Percentiles rank a stretch among this genome's conserved stretches.
phyloP scores from a whole-genome alignment of 148 eudicot genomes.

The Amaranthus hypochondriacus region DNA sequence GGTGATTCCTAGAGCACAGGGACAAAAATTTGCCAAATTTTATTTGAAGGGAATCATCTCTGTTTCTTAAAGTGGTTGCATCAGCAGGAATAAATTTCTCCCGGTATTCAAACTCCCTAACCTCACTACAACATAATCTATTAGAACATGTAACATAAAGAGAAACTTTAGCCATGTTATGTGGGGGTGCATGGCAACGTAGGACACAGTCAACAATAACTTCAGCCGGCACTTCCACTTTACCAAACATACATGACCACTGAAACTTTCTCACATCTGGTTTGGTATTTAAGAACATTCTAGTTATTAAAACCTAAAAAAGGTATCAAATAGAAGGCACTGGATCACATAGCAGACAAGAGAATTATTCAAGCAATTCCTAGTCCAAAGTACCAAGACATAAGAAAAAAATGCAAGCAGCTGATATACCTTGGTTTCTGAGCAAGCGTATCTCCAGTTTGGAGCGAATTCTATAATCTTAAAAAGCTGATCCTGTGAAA shows the following conservation, averaged over 20 bases:
- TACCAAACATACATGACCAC: conserved; percentile 68
- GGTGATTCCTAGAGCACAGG: conserved; percentile 30
- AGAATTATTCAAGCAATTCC: background rate
- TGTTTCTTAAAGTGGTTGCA: conserved; percentile 5
- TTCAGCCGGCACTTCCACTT: conserved; percentile 50
- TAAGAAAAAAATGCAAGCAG: background rate
- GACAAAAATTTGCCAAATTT: conserved; percentile 53
- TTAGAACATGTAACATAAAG: conserved; percentile 54
- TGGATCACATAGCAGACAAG: too few relatives aligned
- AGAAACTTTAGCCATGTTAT: conserved; percentile 42
- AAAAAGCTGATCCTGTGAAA: conserved; percentile 67
- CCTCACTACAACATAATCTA: conserved; percentile 61
- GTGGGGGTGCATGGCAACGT: conserved; percentile 46
- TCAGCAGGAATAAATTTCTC: conserved; percentile 16
- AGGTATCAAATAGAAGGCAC: background rate
- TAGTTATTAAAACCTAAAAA: conserved; percentile 31
- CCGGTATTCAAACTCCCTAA: conserved; percentile 53
- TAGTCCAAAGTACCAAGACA: background rate
- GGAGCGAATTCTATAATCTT: conserved; percentile 75
- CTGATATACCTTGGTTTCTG: conserved; percentile 59
- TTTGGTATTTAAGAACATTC: conserved; percentile 25
- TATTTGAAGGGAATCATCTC: conserved; percentile 33
- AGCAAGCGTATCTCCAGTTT: conserved; percentile 59
- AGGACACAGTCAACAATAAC: conserved; percentile 34
- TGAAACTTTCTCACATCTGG: conserved; percentile 14